phyloP scores from a whole-genome alignment of 108 stramenopile species.

The Chaetoceros tenuissimus region DNA sequence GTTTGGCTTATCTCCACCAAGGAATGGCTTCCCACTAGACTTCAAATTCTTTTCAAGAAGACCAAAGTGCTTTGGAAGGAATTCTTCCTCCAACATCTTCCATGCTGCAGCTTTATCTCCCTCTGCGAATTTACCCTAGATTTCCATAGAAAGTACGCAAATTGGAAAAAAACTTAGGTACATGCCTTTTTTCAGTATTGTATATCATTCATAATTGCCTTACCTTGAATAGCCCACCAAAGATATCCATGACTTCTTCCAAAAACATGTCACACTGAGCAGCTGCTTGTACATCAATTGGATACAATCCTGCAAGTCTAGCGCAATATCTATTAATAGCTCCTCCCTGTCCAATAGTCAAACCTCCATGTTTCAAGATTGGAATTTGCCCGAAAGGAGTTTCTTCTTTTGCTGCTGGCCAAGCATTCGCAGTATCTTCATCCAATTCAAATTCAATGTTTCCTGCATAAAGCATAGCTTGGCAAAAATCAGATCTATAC shows the following conservation, averaged over 20 bases:
- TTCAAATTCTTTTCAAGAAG: conserved; percentile 1
- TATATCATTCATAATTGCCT: neutral
- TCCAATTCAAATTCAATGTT: conserved; percentile 2
- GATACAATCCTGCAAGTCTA: conserved; percentile 5
- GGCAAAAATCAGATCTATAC: conserved; percentile 4
- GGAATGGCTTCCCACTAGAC: neutral
- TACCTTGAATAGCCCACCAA: conserved; percentile 1
- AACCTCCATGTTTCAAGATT: conserved; percentile 1
- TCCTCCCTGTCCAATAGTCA: conserved; percentile 4
- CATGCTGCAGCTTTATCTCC: conserved; percentile 6
- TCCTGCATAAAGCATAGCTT: conserved; percentile 5
- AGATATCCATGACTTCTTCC: conserved; percentile 9
- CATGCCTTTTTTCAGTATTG: too few species aligned
- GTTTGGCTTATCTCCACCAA: conserved; percentile 4
- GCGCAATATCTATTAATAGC: conserved; percentile 6
- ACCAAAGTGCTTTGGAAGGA: conserved; percentile 1
- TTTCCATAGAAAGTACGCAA: neutral
- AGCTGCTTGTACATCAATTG: neutral
- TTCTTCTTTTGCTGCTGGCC: conserved; percentile 5
- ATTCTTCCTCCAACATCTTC: neutral
- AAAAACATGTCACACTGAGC: conserved; percentile 4
- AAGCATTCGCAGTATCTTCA: conserved; percentile 1
- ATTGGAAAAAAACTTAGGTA: too few species aligned
- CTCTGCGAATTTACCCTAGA: neutral
- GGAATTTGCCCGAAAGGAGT: conserved; percentile 6